phyloP scores from a whole-genome alignment of 805 yeast species.

The Yarrowia sp. region DNA sequence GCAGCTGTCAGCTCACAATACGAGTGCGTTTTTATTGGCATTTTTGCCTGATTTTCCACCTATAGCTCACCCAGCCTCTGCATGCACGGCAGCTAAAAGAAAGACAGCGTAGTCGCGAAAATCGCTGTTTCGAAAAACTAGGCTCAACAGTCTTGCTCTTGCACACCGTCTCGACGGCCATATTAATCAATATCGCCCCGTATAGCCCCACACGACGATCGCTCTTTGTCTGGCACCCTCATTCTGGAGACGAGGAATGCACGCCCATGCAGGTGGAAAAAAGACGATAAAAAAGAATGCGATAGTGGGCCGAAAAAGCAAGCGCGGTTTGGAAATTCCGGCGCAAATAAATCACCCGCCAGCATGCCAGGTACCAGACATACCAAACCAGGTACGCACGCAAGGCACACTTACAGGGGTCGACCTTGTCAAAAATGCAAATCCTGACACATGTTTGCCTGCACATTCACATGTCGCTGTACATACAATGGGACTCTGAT shows the following conservation, averaged over 20 bases:
- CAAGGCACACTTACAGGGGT: slow-evolving; percentile 8
- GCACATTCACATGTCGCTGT: not conserved
- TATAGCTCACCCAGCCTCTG: not conserved
- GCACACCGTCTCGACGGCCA: too few relatives aligned
- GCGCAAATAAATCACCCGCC: too few relatives aligned
- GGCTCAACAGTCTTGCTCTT: too few relatives aligned
- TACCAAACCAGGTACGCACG: not conserved
- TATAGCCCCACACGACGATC: not conserved
- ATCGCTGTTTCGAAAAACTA: too few relatives aligned
- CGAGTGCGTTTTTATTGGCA: too few relatives aligned
- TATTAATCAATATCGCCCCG: too few relatives aligned
- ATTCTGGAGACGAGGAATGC: not conserved
- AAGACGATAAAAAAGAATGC: not conserved
- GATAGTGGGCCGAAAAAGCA: too few relatives aligned
- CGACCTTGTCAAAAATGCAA: not conserved
- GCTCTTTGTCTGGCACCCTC: not conserved
- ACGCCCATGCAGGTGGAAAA: not conserved
- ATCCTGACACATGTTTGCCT: too few relatives aligned
- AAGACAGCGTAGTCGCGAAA: too few relatives aligned
- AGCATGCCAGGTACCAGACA: not conserved
- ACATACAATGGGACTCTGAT: not conserved
- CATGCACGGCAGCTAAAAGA: too few relatives aligned
- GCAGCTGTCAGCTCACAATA: not conserved
- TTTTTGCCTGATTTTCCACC: too few relatives aligned
- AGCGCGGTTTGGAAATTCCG: too few relatives aligned